Conservation (phyloP, 75 land plant species). For the Pinus albicaulis region DNA sequence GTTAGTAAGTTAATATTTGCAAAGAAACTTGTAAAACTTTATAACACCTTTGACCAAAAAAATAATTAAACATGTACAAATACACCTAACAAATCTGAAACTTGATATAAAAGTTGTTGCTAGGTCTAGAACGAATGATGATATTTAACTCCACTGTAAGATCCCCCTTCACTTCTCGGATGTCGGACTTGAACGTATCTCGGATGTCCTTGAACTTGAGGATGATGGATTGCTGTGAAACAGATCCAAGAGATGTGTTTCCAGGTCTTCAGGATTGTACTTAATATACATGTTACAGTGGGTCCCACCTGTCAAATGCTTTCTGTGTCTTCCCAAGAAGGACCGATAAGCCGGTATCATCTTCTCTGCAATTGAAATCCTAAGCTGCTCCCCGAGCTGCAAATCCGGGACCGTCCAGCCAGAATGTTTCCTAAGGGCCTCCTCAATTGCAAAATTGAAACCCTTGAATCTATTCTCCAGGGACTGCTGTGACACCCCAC, state of each 20-base stretch:
- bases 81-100: no score
- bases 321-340: slow-evolving; percentile 43
- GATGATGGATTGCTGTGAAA: slow-evolving; percentile 58
- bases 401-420: slow-evolving; percentile 61
- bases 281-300: slow-evolving; percentile 63
- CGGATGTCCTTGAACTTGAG: not conserved
- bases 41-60: no score
- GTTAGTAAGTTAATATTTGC: no score
- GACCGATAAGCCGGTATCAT: slow-evolving; percentile 75
- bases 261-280: slow-evolving; percentile 65
- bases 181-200: no score
- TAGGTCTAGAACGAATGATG: no score
- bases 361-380: slow-evolving; percentile 61
- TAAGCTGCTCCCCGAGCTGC: slow-evolving; percentile 63
- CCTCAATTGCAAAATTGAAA: slow-evolving; percentile 71
- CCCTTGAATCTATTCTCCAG: slow-evolving; percentile 59
- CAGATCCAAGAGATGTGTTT: slow-evolving; percentile 49
- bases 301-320: slow-evolving; percentile 33
- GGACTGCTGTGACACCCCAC: slow-evolving; percentile 25
- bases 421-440: slow-evolving; percentile 58
- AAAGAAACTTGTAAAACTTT: no score
- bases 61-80: no score
- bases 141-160: no score
- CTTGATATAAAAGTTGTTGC: no score
- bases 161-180: no score